These are phyloP conservation scores for Xylaria grammica DNA, from an alignment of 495 filamentous ascomycete genomes.

Conservation along the genomic window DNA sequence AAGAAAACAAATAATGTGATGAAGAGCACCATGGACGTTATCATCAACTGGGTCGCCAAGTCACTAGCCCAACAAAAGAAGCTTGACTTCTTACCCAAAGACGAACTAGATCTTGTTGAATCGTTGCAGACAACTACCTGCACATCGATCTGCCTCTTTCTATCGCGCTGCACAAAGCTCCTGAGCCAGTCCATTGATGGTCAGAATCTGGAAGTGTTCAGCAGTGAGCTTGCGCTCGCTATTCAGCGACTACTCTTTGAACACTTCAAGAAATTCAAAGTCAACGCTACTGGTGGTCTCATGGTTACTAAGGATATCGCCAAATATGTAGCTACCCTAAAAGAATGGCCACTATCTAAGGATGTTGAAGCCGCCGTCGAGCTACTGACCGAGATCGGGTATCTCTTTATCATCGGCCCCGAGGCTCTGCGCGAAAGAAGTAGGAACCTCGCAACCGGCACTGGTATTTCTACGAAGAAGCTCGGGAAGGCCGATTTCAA, in stretches of 20 bases:
- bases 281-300: conserved; percentile 88
- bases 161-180: conserved; percentile 66
- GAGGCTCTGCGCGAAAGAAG: conserved; percentile 82
- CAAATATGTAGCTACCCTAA: conserved; percentile 82
- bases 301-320: conserved; percentile 97
- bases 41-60: conserved; percentile 76
- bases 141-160: conserved; percentile 74
- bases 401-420: conserved; percentile 90
- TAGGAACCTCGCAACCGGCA: conserved; percentile 60
- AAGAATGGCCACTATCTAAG: conserved; percentile 75
- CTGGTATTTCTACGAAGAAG: conserved; percentile 49
- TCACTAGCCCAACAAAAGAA: conserved; percentile 84
- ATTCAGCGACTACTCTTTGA: conserved; percentile 79
- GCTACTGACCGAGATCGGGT: conserved; percentile 90
- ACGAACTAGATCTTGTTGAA: conserved; percentile 80
- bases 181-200: conserved; percentile 73
- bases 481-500: conserved; percentile 75
- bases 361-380: conserved; percentile 77
- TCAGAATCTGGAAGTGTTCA: conserved; percentile 75
- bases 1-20: conserved; percentile 87
- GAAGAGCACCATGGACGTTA: conserved; percentile 82
- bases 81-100: conserved; percentile 88
- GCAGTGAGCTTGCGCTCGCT: conserved; percentile 82
- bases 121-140: conserved; percentile 88
- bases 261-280: conserved; percentile 91